phyloP scores from a whole-genome alignment of 2,329 filamentous ascomycete genomes.

The Alternaria brassicicola region DNA sequence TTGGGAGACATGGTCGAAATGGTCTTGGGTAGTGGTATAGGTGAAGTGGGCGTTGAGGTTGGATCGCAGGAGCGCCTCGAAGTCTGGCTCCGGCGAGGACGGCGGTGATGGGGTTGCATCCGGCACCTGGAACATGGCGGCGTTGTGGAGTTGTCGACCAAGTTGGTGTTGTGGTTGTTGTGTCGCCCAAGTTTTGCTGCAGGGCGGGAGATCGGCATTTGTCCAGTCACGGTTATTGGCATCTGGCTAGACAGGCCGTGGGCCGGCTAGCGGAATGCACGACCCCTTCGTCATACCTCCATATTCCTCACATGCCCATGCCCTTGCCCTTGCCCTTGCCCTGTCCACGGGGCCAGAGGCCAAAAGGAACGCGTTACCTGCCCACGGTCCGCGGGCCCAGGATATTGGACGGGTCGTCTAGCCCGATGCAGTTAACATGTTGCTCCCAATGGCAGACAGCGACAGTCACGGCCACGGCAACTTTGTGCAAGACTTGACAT shows the following conservation, averaged over 20 bases:
- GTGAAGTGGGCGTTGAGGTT: conserved; percentile 32
- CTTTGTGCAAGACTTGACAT: neutral
- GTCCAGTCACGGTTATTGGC: too few relatives aligned
- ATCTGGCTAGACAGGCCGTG: neutral
- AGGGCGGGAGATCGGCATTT: conserved; percentile 16
- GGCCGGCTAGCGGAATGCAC: neutral
- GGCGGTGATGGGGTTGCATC: conserved; percentile 38
- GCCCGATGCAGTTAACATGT: conserved; percentile 9
- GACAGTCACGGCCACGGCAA: conserved; percentile 2
- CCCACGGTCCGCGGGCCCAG: conserved; percentile 4
- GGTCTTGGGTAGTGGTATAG: conserved; percentile 25
- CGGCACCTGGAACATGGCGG: conserved; percentile 32
- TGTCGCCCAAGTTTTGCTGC: conserved; percentile 6
- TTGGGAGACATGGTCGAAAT: conserved; percentile 6
- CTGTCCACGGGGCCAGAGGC: neutral
- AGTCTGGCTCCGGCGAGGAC: conserved; percentile 43
- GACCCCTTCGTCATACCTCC: conserved; percentile 3
- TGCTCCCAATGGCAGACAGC: conserved; percentile 5
- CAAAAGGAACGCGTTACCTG: conserved; percentile 3
- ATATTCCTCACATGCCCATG: neutral
- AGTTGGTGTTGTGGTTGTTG: conserved; percentile 1
- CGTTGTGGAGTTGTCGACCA: neutral
- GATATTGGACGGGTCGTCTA: conserved; percentile 8
- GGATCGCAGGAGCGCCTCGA: conserved; percentile 40
- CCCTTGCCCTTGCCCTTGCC: too few relatives aligned